phyloP scores from a whole-genome alignment of 352 stramenopile genomes.

The Elongisporangium prolatum region DNA sequence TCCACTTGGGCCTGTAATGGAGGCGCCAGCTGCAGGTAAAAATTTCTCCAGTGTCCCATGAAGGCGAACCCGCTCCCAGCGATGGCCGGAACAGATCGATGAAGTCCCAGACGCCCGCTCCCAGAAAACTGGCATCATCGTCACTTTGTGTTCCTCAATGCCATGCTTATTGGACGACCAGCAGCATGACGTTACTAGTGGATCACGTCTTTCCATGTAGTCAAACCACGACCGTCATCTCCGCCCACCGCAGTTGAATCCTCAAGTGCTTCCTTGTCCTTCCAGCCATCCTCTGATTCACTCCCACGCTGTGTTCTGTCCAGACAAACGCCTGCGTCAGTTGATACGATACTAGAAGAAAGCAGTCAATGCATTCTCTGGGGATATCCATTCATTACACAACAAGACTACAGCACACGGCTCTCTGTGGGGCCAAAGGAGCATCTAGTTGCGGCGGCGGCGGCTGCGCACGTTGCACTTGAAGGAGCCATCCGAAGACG shows the following conservation, averaged over 20 bases:
- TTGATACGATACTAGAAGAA: too few species aligned
- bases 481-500: not conserved
- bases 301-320: too few species aligned
- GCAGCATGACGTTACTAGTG: not conserved
- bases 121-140: too few species aligned
- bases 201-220: not conserved
- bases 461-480: slow-evolving; percentile 20
- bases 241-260: too few species aligned
- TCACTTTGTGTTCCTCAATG: not conserved
- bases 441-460: slow-evolving; percentile 18
- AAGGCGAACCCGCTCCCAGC: too few species aligned
- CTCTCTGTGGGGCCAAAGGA: not conserved
- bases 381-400: not conserved
- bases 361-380: too few species aligned
- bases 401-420: not conserved
- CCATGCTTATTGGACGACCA: not conserved
- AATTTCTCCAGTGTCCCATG: not conserved
- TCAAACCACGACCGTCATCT: not conserved
- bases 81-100: too few species aligned
- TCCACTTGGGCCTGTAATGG: not conserved
- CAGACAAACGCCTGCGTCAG: too few species aligned
- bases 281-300: too few species aligned
- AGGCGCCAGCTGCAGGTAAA: not conserved
- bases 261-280: too few species aligned
- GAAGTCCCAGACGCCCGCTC: too few species aligned